Percentiles rank a stretch among this genome's conserved stretches.
Evolutionary conservation across 352 stramenopile species (phyloP).

Genomic region (Phytophthora citricola): DNA sequence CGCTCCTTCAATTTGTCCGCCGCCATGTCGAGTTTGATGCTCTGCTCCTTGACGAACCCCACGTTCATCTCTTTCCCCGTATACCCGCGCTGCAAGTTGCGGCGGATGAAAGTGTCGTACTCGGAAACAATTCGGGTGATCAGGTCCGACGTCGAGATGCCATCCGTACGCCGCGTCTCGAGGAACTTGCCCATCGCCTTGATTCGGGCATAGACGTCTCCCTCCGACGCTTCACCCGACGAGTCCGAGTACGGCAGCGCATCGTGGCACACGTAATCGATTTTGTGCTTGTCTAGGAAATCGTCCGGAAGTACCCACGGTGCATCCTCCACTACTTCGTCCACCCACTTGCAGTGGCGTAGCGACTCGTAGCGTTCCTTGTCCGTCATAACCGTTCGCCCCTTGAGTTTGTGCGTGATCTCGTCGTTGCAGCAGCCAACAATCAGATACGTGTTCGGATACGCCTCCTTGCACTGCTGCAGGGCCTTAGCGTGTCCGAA

Average conservation of each 20-base stretch:
- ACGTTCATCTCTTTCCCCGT: conserved; percentile 93
- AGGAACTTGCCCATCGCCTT: conserved; percentile 89
- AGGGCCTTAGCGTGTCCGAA: conserved; percentile 87
- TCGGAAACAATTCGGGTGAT: conserved; percentile 92
- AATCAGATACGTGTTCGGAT: conserved; percentile 84
- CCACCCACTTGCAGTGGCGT: conserved; percentile 88
- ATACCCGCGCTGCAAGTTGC: conserved; percentile 90
- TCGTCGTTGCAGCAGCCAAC: conserved; percentile 88
- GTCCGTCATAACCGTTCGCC: conserved; percentile 89
- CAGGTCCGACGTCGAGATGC: conserved; percentile 90
- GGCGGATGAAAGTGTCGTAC: conserved; percentile 93
- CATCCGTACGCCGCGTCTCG: conserved; percentile 86
- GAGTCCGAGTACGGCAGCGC: conserved; percentile 84
- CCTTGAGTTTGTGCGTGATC: conserved; percentile 88
- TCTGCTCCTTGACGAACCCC: conserved; percentile 83
- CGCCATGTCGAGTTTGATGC: conserved; percentile 89
- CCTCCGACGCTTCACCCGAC: conserved; percentile 74
- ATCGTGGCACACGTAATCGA: conserved; percentile 91
- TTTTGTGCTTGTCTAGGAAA: conserved; percentile 84
- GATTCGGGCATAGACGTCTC: conserved; percentile 87
- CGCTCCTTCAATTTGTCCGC: conserved; percentile 62
- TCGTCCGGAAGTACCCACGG: too few species aligned
- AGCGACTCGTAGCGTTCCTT: conserved; percentile 86
- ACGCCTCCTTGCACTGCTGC: conserved; percentile 88
- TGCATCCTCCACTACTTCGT: conserved; percentile 88